Evolutionary conservation across 2,329 filamentous ascomycete species (phyloP).

Genomic region (Penicillium vulpinum): DNA sequence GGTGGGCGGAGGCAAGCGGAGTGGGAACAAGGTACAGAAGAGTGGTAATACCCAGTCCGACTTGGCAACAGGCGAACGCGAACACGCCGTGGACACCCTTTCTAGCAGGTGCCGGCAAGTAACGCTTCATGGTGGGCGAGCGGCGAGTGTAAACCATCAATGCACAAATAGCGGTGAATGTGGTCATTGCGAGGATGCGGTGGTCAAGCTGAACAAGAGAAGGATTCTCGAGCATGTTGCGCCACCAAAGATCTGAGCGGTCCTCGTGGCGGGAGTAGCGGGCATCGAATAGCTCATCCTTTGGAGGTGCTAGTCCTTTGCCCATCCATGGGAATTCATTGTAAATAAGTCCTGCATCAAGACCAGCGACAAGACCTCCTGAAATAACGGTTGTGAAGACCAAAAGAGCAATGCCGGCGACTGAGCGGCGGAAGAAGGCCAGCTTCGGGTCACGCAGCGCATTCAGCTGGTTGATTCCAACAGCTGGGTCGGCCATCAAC

Average conservation of each 20-base stretch:
- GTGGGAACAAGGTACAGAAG: constrained; percentile 92
- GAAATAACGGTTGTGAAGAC: constrained; percentile 92
- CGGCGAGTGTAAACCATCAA: constrained; percentile 80
- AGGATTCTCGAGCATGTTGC: constrained; percentile 97
- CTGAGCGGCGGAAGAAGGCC: constrained; percentile 69
- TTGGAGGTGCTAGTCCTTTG: constrained; percentile 74
- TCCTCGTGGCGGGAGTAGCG: constrained; percentile 83
- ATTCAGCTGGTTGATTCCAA: constrained; percentile 60
- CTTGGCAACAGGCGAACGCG: constrained; percentile 79
- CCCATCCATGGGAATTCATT: constrained; percentile 99
- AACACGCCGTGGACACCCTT: constrained; percentile 77
- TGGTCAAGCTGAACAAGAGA: constrained; percentile 94
- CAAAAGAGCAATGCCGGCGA: constrained; percentile 68
- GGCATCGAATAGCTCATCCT: constrained; percentile 76
- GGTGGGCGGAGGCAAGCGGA: constrained; percentile 83
- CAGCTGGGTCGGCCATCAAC: constrained; percentile 66
- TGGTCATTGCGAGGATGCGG: constrained; percentile 84
- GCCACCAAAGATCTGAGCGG: constrained; percentile 85
- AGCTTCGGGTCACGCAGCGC: constrained; percentile 68
- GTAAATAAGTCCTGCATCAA: constrained; percentile 96
- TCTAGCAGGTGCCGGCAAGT: constrained; percentile 57
- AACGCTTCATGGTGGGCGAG: constrained; percentile 61
- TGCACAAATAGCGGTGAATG: constrained; percentile 75
- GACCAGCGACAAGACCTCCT: constrained; percentile 86
- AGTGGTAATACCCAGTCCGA: constrained; percentile 82